Conservation (phyloP, 2,329 filamentous ascomycete species). For the Pyrenophora graminea region DNA sequence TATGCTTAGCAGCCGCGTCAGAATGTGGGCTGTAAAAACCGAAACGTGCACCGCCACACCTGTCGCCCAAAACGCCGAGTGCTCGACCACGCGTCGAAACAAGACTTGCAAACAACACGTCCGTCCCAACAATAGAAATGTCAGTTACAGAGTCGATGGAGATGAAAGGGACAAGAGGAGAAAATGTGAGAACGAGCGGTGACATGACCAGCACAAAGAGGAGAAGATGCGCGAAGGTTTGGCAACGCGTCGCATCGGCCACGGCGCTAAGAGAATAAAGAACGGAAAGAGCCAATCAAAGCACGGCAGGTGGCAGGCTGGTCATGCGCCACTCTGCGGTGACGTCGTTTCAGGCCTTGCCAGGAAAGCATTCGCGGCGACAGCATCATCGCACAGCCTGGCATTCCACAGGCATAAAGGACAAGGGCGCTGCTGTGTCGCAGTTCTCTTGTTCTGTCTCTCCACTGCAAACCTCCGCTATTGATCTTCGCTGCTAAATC, state of each 20-base stretch:
- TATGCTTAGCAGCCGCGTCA: constrained; percentile 20
- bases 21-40: constrained; percentile 7
- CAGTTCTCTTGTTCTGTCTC: not conserved
- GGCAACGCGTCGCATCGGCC: constrained; percentile 17
- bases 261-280: not conserved
- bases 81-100: constrained; percentile 4
- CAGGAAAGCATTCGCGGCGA: constrained; percentile 13
- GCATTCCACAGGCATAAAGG: constrained; percentile 18
- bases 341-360: constrained; percentile 12
- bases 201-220: constrained; percentile 3
- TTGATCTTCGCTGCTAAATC: constrained; percentile 2
- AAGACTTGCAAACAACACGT: not conserved
- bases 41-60: constrained; percentile 26
- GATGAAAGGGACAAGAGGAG: not conserved
- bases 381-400: constrained; percentile 24
- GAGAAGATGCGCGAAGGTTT: constrained; percentile 11
- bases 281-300: constrained; percentile 18
- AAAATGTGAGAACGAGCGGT: not conserved
- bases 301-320: constrained; percentile 1
- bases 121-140: constrained; percentile 4
- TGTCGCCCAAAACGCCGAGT: constrained; percentile 8
- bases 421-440: constrained; percentile 13
- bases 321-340: constrained; percentile 23
- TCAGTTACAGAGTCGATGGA: constrained; percentile 2
- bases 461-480: not conserved